Evolutionary conservation across 176 grass and related monocot genomes (phyloP).

Genomic region (Bothriochloa decipiens): DNA sequence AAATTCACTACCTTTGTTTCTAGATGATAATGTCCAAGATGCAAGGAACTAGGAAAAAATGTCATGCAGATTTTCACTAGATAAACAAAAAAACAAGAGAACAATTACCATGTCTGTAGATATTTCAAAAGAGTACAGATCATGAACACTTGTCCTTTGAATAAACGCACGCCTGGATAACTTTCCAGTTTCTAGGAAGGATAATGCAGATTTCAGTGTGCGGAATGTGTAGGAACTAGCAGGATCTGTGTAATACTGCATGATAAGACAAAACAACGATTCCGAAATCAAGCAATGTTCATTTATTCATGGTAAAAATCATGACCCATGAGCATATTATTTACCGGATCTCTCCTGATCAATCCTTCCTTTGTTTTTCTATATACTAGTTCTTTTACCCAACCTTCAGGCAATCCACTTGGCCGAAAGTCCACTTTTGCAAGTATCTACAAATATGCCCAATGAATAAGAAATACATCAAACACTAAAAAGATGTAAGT

Average conservation of each 20-base stretch:
- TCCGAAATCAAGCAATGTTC: neutral
- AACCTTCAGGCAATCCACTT: constrained; percentile 46
- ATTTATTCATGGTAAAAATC: neutral
- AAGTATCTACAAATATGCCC: constrained; percentile 37
- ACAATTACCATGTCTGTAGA: constrained; percentile 44
- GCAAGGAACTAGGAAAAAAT: neutral
- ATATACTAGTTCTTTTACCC: constrained; percentile 43
- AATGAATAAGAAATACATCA: neutral
- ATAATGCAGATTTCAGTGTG: constrained; percentile 36
- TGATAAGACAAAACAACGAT: neutral
- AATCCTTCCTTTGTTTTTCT: constrained; percentile 40
- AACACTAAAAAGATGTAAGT: neutral
- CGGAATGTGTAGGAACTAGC: constrained; percentile 43
- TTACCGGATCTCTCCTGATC: constrained; percentile 52
- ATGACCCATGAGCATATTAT: neutral
- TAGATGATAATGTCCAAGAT: neutral
- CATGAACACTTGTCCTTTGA: constrained; percentile 48
- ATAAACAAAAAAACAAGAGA: neutral
- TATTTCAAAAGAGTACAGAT: constrained; percentile 50
- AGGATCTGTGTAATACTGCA: constrained; percentile 60
- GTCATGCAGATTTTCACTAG: neutral
- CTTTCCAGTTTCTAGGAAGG: constrained; percentile 47
- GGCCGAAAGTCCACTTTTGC: constrained; percentile 48
- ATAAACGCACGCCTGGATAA: constrained; percentile 32
- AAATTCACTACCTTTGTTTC: neutral